Conservation (phyloP, 2,329 filamentous ascomycete species). For the Aspergillaceae sp. region DNA sequence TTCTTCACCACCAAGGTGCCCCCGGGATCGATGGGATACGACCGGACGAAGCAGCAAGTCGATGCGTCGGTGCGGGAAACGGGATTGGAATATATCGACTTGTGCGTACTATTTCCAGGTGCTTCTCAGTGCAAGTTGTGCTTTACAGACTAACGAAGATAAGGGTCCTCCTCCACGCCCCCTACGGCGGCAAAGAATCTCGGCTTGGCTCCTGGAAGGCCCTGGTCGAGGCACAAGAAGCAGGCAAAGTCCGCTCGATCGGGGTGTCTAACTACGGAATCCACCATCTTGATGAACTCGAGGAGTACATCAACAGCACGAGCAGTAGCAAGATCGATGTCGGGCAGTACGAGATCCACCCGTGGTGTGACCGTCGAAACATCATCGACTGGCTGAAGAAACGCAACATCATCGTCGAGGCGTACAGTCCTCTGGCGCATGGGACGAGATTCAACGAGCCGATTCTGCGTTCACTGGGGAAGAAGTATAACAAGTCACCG, state of each 20-base stretch:
- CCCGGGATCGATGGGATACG: constrained; percentile 55
- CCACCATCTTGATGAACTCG: constrained; percentile 62
- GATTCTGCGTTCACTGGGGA: constrained; percentile 51
- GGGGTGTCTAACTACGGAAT: constrained; percentile 75
- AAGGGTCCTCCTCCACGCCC: constrained; percentile 62
- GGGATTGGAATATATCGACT: constrained; percentile 65
- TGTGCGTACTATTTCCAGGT: constrained; percentile 37
- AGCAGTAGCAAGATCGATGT: constrained; percentile 58
- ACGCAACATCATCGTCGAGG: constrained; percentile 63
- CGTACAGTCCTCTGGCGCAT: constrained; percentile 69
- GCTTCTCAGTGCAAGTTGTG: not conserved
- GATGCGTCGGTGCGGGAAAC: constrained; percentile 52
- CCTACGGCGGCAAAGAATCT: constrained; percentile 62
- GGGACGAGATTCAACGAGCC: constrained; percentile 62
- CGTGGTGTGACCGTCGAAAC: constrained; percentile 64
- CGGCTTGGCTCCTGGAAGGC: constrained; percentile 67
- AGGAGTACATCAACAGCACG: constrained; percentile 45
- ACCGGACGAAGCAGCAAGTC: constrained; percentile 59
- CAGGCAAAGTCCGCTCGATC: constrained; percentile 60
- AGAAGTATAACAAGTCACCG: constrained; percentile 61
- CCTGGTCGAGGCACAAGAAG: constrained; percentile 64
- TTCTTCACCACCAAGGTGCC: constrained; percentile 76
- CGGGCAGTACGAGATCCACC: constrained; percentile 76
- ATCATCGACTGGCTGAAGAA: constrained; percentile 60
- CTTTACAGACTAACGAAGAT: not conserved